Evolutionary conservation across 140 eudicot species (phyloP).

Genomic region (Anethum foeniculum): DNA sequence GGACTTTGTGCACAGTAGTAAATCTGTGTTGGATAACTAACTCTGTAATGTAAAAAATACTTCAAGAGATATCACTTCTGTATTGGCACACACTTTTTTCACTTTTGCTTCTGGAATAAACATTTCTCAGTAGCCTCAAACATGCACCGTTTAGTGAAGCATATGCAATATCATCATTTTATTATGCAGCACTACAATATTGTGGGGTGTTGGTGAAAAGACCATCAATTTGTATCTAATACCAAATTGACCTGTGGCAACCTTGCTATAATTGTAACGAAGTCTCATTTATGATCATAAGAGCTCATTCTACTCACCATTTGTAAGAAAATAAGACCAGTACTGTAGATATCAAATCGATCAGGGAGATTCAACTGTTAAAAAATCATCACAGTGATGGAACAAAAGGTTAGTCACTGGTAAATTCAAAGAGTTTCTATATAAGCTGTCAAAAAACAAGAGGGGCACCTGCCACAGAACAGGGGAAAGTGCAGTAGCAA

Average conservation of each 20-base stretch:
- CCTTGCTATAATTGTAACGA: neutral
- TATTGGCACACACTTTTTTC: neutral
- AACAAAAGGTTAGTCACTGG: neutral
- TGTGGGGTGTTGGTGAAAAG: neutral
- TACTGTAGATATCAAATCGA: constrained; percentile 91
- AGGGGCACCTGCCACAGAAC: constrained; percentile 87
- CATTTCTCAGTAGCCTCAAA: neutral
- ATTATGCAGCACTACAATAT: neutral
- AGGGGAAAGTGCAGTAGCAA: constrained; percentile 94
- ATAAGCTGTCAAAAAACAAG: constrained; percentile 6
- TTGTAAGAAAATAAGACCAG: constrained; percentile 87
- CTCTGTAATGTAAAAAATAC: neutral
- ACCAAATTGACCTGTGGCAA: neutral
- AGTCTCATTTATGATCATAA: neutral
- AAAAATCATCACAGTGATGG: constrained; percentile 8
- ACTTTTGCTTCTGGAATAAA: neutral
- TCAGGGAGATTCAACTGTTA: constrained; percentile 90
- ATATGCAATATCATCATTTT: neutral
- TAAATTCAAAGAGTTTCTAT: neutral
- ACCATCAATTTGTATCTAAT: neutral
- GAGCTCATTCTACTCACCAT: constrained; percentile 48
- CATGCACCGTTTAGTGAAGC: neutral
- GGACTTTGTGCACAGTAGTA: neutral
- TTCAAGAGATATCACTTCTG: neutral
- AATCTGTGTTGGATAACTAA: neutral